A percentile compares a stretch with the other conserved stretches of the same genome.
Conservation (phyloP, 2,329 filamentous ascomycete species). For the Colletotrichum liriopes region DNA sequence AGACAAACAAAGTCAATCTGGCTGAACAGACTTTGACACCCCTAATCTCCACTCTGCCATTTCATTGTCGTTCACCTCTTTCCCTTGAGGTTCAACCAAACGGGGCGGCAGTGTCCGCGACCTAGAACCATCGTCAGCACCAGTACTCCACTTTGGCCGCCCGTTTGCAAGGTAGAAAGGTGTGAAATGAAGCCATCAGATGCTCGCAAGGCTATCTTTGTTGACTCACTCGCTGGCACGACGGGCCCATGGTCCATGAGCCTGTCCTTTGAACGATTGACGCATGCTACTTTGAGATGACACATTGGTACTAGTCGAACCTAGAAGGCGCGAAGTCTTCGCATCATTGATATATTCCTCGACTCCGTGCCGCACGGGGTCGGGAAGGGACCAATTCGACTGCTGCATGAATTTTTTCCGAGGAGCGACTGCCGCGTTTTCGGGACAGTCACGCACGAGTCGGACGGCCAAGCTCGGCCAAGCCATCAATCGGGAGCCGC, state of each 20-base stretch:
- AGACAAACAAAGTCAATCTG: neutral
- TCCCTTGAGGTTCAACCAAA: neutral
- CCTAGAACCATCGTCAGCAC: neutral
- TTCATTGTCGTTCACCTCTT: neutral
- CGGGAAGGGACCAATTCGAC: neutral
- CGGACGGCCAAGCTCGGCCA: neutral
- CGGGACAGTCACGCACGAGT: rapidly evolving
- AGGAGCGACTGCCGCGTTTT: neutral
- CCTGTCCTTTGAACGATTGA: neutral
- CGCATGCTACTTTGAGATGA: neutral
- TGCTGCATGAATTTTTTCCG: neutral
- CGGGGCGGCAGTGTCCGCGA: neutral
- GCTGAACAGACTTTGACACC: neutral
- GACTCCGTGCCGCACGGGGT: neutral
- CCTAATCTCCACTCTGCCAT: neutral
- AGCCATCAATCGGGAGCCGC: conserved; percentile 13
- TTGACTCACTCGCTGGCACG: neutral
- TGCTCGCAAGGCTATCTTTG: neutral
- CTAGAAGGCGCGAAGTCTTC: neutral
- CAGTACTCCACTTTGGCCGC: neutral
- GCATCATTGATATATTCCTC: neutral
- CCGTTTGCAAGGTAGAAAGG: neutral
- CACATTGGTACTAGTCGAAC: neutral
- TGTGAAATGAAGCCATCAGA: neutral
- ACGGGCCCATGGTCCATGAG: neutral